Conservation (phyloP, 2,329 filamentous ascomycete species). For the Clonostachys byssicola region DNA sequence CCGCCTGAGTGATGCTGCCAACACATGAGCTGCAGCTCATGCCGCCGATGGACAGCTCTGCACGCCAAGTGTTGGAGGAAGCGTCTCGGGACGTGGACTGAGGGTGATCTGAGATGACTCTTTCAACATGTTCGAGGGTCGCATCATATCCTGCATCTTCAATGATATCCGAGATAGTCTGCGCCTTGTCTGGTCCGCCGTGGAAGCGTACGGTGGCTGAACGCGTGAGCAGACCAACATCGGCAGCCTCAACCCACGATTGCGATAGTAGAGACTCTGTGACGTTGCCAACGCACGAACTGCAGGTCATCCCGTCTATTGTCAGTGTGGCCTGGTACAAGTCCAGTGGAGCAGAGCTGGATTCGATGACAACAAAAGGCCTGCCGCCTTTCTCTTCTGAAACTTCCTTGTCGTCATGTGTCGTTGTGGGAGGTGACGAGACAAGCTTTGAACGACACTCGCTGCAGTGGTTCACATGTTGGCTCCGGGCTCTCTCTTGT, state of each 20-base stretch:
- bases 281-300: constrained; percentile 5
- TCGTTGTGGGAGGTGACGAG: background rate
- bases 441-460: background rate
- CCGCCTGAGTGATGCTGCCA: constrained; percentile 14
- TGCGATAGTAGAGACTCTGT: constrained; percentile 24
- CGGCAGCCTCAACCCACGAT: constrained; percentile 42
- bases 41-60: constrained; percentile 1
- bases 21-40: constrained; percentile 9
- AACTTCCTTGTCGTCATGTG: background rate
- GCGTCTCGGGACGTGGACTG: background rate
- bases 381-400: background rate
- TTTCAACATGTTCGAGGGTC: background rate
- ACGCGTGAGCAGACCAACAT: constrained; percentile 25
- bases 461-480: background rate
- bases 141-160: background rate
- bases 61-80: background rate
- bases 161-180: background rate
- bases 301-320: constrained; percentile 7
- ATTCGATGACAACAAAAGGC: background rate
- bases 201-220: constrained; percentile 3
- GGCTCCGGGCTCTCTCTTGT: background rate
- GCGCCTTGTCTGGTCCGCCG: background rate
- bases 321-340: background rate
- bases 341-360: background rate
- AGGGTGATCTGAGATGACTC: background rate